Evolutionary conservation across 768 basidiomycete genomes (phyloP).

Genomic region (Austroboletus eburneus): DNA sequence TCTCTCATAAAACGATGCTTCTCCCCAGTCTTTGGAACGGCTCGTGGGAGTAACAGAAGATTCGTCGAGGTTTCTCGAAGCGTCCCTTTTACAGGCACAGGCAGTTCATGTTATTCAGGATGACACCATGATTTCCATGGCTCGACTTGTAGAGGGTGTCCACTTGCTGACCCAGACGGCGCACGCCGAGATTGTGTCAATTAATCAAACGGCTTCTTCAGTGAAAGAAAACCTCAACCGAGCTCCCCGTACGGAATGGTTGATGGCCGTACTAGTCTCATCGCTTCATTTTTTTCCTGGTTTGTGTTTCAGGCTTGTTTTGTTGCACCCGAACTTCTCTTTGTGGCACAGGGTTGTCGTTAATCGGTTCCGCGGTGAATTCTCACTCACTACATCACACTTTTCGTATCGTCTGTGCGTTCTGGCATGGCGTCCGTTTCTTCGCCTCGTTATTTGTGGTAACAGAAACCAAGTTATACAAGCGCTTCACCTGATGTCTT

Average conservation of each 20-base stretch:
- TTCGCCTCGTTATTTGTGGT: constrained; percentile 42
- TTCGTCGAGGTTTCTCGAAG: constrained; percentile 30
- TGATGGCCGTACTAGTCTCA: constrained; percentile 11
- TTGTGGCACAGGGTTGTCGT: constrained; percentile 8
- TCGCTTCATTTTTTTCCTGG: constrained; percentile 20
- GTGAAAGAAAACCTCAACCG: constrained; percentile 27
- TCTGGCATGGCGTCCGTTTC: constrained; percentile 32
- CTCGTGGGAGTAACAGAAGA: constrained; percentile 13
- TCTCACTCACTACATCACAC: constrained; percentile 27
- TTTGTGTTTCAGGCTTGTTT: constrained; percentile 10
- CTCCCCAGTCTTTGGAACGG: constrained; percentile 17
- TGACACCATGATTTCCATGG: constrained; percentile 34
- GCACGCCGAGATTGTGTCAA: constrained; percentile 41
- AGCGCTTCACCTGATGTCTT: not conserved
- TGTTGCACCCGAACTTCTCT: not conserved
- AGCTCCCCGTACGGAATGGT: constrained; percentile 19
- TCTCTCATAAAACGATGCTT: constrained; percentile 15
- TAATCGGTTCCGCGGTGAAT: constrained; percentile 12
- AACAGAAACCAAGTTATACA: constrained; percentile 11
- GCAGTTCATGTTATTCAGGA: constrained; percentile 34
- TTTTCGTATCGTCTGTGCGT: constrained; percentile 19
- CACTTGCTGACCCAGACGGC: constrained; percentile 37
- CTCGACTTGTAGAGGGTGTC: constrained; percentile 34
- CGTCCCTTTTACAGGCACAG: constrained; percentile 30
- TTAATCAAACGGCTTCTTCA: constrained; percentile 41